Evolutionary conservation across 768 basidiomycete species (phyloP), one percentile per base, ranked within the genome.

Genomic region (Tylopilus rubrobrunneus): DNA sequence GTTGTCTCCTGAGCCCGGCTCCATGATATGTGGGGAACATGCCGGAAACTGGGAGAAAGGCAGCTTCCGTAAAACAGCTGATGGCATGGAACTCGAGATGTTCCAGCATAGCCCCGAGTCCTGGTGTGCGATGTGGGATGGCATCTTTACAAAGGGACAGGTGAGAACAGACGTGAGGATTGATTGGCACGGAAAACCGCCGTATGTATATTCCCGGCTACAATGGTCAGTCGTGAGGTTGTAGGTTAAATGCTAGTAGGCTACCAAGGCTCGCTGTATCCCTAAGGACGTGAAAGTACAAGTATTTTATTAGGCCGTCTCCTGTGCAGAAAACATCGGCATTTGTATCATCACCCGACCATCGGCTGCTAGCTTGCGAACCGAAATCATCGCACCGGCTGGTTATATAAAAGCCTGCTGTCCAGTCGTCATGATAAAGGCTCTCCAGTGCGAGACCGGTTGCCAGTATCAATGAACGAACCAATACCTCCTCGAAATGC

Each of bases 61-160:
- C 2, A 0, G 34, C 1, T 12, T n/a, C 9, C 28, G 12, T 10
- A 11, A 2, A 27, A 44, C 48, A 7, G 5, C 40, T 4, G 5
- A 11, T 17, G 45, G 42, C 6, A 40, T 6, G 21, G 15, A 9
- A 10, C 1, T 52, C 5, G 52, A 56, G 1, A 50, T 54, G 36
- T 76, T 73, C 49, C 62, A 64, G 33, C 73, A 77, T 42, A 27
- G 21, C 2, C 65, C 72, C 4, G 66, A 70, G 44, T 70, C 64
- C 48, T 76, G 74, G 74, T 55, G 14, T 27, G 67, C 56, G 23
- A 31, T 76, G 45, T 76, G 75, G 75, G 67, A 77, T 36, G 70
- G 70, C 1, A 62, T 74, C 0, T 76, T 77, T 25, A 37, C 21
- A 7, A 47, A 59, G 28, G 63, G 60, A 10, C 33, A 41, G 1